Base-by-base conservation (phyloP, 768 basidiomycete species). In the Suillus decipiens region DNA sequence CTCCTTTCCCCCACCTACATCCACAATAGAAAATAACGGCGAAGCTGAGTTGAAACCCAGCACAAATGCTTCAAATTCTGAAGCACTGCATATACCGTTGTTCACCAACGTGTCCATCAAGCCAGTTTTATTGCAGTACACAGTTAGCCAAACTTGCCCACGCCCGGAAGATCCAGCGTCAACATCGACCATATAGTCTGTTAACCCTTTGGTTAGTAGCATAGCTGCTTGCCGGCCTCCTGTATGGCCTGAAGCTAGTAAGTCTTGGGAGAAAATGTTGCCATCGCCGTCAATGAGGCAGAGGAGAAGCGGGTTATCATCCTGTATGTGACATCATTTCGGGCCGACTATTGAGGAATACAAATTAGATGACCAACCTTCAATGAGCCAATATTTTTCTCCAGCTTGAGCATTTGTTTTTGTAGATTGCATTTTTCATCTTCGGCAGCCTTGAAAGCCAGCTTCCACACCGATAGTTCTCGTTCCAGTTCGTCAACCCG, bases 1-100 rank as follows among this genome's bases (percentile, higher is more conserved):
- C 62, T 81, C 79, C 62, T 80, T 81, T 14, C 78, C 77, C n/a
- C 56, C 66, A 3, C 80, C 80, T 41, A 79, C 79, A 69, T 81
- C 79, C 15, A 79, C 75, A 42, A 81, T 71, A 22, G 75, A 76
- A 72, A 80, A 79, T 60, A 77, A 66, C 15, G 78, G 78, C 3
- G 76, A 74, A 9, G 79, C 75, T 65, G 78, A 75, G 63, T 76
- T 79, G 65, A 81, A 80, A 15, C 79, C 78, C 48, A 72, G 58
- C 19, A 78, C 61, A 64, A 78, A 79, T 19, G 69, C 70, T 53
- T 78, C 78, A 59, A 77, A 79, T 56, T 79, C 72, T 54, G 72
- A 73, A 14, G 68, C 42, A 11, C 71, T 72, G 70, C 78, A 79
- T 2, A 76, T 65, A 2, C 68, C 64, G 53, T 73, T 69, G 33